A percentile compares a stretch with the other conserved stretches of the same genome.
These are phyloP conservation scores for Ophiostoma himal-ulmi DNA, from an alignment of 2,329 filamentous ascomycete species.

Conservation along the genomic window DNA sequence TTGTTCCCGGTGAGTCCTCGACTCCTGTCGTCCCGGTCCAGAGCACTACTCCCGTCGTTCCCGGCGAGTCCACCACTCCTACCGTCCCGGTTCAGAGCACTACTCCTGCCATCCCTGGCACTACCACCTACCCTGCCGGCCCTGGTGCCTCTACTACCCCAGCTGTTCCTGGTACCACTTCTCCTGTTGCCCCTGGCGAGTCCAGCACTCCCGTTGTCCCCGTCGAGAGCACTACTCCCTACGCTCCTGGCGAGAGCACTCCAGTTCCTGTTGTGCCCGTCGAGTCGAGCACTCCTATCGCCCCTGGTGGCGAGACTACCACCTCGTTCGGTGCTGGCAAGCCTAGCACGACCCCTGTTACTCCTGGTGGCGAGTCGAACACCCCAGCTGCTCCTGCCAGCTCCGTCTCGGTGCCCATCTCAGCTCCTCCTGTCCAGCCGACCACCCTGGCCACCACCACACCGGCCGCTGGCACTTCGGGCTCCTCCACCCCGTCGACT, in stretches of 20 bases:
- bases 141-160: not conserved
- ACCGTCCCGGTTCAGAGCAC: not conserved
- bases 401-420: slow-evolving; percentile 5
- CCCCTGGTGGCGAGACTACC: not conserved
- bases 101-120: not conserved
- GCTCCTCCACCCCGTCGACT: slow-evolving; percentile 27
- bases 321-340: not conserved
- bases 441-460: not conserved
- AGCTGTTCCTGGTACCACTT: not conserved
- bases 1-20: not conserved
- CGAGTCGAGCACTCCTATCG: not conserved
- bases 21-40: not conserved
- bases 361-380: too few relatives aligned
- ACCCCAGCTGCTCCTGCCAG: not conserved
- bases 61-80: not conserved
- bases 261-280: not conserved
- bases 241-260: not conserved
- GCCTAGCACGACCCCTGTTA: not conserved
- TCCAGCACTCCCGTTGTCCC: not conserved
- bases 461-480: not conserved
- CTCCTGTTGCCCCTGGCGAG: not conserved
- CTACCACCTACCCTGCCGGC: not conserved
- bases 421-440: not conserved
- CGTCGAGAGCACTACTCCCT: not conserved
- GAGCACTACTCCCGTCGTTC: not conserved